Conservation (phyloP, 2,329 filamentous ascomycete genomes). For the Colletotrichum lentis region DNA sequence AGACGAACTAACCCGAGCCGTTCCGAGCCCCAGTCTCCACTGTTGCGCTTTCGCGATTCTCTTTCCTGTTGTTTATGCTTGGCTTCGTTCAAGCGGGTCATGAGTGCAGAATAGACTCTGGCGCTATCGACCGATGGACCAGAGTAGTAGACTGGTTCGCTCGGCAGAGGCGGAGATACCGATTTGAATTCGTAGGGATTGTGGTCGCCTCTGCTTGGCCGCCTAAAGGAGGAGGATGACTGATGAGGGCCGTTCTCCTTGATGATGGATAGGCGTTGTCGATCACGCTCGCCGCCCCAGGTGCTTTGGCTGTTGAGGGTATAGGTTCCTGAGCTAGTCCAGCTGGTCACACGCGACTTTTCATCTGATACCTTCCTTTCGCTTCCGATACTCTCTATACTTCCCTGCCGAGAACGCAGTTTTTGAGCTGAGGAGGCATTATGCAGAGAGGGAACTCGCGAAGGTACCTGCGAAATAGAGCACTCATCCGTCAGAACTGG, state of each 20-base stretch:
- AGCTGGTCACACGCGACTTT: slow-evolving; percentile 75
- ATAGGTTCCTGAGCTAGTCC: slow-evolving; percentile 70
- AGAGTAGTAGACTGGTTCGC: slow-evolving; percentile 32
- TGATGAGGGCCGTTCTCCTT: slow-evolving; percentile 62
- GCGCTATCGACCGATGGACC: slow-evolving; percentile 60
- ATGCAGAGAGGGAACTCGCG: slow-evolving; percentile 61
- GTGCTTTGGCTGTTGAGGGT: slow-evolving; percentile 57
- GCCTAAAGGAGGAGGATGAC: slow-evolving; percentile 50
- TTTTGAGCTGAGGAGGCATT: slow-evolving; percentile 55
- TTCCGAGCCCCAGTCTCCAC: no score
- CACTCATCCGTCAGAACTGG: slow-evolving; percentile 51
- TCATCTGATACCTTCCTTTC: slow-evolving; percentile 56
- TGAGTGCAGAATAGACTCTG: slow-evolving; percentile 70
- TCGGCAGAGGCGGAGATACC: neutral
- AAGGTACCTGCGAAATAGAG: slow-evolving; percentile 58
- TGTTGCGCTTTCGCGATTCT: neutral
- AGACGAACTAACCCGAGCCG: neutral
- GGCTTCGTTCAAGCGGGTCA: slow-evolving; percentile 60
- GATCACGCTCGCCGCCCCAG: slow-evolving; percentile 54
- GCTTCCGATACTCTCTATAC: slow-evolving; percentile 59
- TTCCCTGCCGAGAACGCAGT: slow-evolving; percentile 62
- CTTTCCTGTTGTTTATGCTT: slow-evolving; percentile 36
- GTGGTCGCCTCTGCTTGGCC: slow-evolving; percentile 41
- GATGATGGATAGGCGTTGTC: slow-evolving; percentile 70
- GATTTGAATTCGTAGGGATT: slow-evolving; percentile 32